Conservation (phyloP, 345 rosid genomes). For the Eutrema heterophyllum region DNA sequence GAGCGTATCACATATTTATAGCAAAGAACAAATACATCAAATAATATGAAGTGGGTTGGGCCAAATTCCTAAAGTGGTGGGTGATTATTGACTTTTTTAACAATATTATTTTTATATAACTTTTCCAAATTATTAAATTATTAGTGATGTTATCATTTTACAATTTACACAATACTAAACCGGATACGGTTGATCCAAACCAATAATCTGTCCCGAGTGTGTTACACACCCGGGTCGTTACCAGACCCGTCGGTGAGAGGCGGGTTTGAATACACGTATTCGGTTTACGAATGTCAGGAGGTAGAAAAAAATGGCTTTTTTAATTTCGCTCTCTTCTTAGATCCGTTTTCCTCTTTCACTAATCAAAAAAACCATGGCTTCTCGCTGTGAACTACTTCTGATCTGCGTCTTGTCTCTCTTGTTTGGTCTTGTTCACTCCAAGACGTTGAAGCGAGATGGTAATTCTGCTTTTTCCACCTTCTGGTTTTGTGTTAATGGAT, state of each 20-base stretch:
- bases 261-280: conserved; percentile 11
- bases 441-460: conserved; percentile 37
- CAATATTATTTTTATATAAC: too few relatives aligned
- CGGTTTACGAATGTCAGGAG: conserved; percentile 12
- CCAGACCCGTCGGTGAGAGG: conserved; percentile 29
- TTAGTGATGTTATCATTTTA: background rate
- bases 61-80: too few relatives aligned
- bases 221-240: background rate
- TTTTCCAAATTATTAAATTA: background rate
- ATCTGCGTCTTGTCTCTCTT: conserved; percentile 20
- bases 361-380: conserved; percentile 22
- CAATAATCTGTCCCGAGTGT: background rate
- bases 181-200: background rate
- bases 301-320: background rate
- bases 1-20: too few relatives aligned
- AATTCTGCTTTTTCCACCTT: background rate
- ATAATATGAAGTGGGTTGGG: too few relatives aligned
- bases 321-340: conserved; percentile 16
- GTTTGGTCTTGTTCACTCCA: conserved; percentile 16
- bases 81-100: too few relatives aligned
- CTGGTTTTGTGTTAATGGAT: background rate
- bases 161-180: background rate
- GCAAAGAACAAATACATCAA: too few relatives aligned
- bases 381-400: conserved; percentile 26
- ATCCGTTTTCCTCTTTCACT: background rate